Base-by-base conservation (phyloP, 1,139 yeast species). In the Tardiomyces blankii region DNA sequence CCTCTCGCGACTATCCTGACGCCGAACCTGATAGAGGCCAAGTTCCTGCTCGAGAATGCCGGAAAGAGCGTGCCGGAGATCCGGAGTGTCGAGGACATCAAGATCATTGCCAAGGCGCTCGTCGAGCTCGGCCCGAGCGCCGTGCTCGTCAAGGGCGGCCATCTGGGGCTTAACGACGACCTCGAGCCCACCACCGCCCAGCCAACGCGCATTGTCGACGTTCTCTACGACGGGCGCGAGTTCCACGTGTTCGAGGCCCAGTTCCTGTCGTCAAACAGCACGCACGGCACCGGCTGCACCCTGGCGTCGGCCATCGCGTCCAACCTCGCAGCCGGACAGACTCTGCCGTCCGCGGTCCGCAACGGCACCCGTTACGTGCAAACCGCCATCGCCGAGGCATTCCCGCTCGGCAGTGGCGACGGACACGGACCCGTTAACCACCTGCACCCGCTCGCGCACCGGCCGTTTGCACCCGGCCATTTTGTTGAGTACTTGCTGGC, bases 221-320 rank as follows among this genome's bases (percentile, higher is more conserved):
- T 84, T 1, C 66, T 87, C 30, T 82, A 76, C 56, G 72, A 77
- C 48, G 70, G 76, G 1, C 70, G 67, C 3, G 55, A 58, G 1
- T 62, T 69, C 40, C 67, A 72, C 1, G 60, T 76, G 0, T 78
- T 75, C 58, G 69, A 71, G 50, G 77, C 88, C 8, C 62, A 61
- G 2, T 75, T 61, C 53, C 62, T 79, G 86, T 1, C 59, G 14
- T 45, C 55, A 2, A 40, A 64, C 3, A 76, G 80, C 55, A 79
- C 88, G 0, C 96, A 88, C 61, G 96, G 96, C 9, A 86, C 96
- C 1, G 96, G 96, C 0, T 88, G 96, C 62, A 84, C 96, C 0
- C 68, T 88, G 44, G 80, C 95, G 0, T 80, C 95, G 1, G 74
- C 95, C 0, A 81, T 88, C 54, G 82, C 94, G 0, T 78, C 93